These are phyloP conservation scores for Boletus subparvulus DNA, from an alignment of 768 basidiomycete species.

Conservation along the genomic window DNA sequence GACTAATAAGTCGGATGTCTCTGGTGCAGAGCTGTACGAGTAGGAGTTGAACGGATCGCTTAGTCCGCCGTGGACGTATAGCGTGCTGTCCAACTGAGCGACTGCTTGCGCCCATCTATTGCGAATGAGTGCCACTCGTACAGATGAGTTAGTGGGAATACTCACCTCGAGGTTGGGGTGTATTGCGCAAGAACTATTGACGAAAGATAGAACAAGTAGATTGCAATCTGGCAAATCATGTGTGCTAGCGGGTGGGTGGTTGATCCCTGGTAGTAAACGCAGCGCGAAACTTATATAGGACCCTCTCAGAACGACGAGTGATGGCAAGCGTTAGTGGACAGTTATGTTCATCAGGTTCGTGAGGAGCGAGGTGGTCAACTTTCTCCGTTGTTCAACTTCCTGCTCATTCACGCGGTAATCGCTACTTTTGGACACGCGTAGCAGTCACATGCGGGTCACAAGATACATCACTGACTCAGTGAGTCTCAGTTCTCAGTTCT, in stretches of 20 bases:
- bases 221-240: slow-evolving; percentile 11
- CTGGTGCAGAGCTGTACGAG: slow-evolving; percentile 74
- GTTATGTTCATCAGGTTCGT: slow-evolving; percentile 18
- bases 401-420: not conserved
- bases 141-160: not conserved
- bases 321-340: not conserved
- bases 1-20: slow-evolving; percentile 64
- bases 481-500: not conserved
- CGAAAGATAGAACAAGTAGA: slow-evolving; percentile 14
- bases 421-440: slow-evolving; percentile 13
- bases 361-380: not conserved
- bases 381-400: not conserved
- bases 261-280: not conserved
- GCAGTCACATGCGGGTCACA: not conserved
- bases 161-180: slow-evolving; percentile 27
- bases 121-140: slow-evolving; percentile 6
- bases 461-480: not conserved
- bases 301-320: slow-evolving; percentile 13
- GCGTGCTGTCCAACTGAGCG: slow-evolving; percentile 52
- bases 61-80: slow-evolving; percentile 81
- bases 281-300: too few relatives aligned
- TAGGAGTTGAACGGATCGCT: slow-evolving; percentile 67
- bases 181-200: slow-evolving; percentile 22
- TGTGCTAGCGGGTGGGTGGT: not conserved
- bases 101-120: slow-evolving; percentile 83